Conservation (phyloP, 345 rosid species). For the Eutrema japonicum region DNA sequence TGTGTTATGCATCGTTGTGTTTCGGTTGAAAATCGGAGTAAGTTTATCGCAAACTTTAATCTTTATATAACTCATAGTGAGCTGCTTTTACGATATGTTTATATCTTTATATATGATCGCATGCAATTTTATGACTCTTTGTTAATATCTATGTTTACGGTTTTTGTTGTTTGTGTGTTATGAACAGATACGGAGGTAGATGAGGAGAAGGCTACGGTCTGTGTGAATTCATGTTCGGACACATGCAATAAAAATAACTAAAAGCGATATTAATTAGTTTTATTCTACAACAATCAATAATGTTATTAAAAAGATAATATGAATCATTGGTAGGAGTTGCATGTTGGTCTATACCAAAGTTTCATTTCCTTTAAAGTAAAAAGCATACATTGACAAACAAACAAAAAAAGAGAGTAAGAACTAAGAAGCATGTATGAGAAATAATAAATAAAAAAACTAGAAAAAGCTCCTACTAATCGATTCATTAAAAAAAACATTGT, state of each 20-base stretch:
- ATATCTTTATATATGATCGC: not conserved
- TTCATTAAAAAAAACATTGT: no score
- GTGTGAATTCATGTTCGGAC: slow-evolving; percentile 23
- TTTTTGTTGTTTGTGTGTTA: not conserved
- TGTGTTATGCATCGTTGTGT: slow-evolving; percentile 14
- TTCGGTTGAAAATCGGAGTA: not conserved
- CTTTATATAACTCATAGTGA: no score
- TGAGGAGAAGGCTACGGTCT: not conserved
- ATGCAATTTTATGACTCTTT: not conserved
- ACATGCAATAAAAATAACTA: not conserved
- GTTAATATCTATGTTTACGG: not conserved
- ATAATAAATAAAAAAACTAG: no score
- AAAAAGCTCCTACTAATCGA: no score
- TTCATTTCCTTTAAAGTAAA: no score
- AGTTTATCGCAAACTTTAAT: not conserved
- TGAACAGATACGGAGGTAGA: not conserved
- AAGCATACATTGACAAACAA: no score
- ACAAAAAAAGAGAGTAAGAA: no score
- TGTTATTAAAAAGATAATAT: not conserved
- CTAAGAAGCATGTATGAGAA: no score
- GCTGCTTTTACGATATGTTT: not conserved
- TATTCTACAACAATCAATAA: not conserved
- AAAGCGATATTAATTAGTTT: not conserved
- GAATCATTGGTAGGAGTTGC: not conserved
- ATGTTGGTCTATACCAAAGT: no score